These are phyloP conservation scores for Aristolochia contorta DNA, from an alignment of 164 flowering plant species.

Conservation along the genomic window DNA sequence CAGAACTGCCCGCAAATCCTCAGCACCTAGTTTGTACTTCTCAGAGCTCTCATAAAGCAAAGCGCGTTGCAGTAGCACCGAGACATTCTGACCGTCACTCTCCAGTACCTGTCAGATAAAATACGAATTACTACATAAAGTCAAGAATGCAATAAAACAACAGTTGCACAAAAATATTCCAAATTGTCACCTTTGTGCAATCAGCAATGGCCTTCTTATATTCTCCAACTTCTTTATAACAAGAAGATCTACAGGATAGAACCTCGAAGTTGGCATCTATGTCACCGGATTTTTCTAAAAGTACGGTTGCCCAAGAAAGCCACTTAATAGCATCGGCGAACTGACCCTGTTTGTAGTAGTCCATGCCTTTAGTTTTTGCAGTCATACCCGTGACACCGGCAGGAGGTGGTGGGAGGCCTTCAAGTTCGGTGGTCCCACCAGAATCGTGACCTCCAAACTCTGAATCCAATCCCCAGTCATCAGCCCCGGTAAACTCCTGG, in stretches of 20 bases:
- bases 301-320: constrained; percentile 86
- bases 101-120: constrained; percentile 59
- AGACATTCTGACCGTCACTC: constrained; percentile 46
- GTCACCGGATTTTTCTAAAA: constrained; percentile 70
- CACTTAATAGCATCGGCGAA: constrained; percentile 98
- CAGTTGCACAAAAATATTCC: neutral
- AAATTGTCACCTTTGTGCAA: constrained; percentile 68
- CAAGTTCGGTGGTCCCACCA: constrained; percentile 72
- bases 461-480: constrained; percentile 71
- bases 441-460: constrained; percentile 38
- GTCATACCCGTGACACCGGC: constrained; percentile 58
- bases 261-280: constrained; percentile 42
- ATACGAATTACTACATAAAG: neutral
- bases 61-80: constrained; percentile 86
- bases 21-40: constrained; percentile 95
- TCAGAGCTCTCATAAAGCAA: constrained; percentile 95
- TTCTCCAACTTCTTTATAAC: constrained; percentile 98
- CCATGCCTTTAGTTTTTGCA: constrained; percentile 87
- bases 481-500: constrained; percentile 11
- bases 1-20: constrained; percentile 82
- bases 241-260: constrained; percentile 75
- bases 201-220: constrained; percentile 96
- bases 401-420: constrained; percentile 95
- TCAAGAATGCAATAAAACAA: neutral
- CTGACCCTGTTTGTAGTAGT: constrained; percentile 83